Base-by-base conservation (phyloP, 768 basidiomycete genomes). In the Baorangia bicolor region DNA sequence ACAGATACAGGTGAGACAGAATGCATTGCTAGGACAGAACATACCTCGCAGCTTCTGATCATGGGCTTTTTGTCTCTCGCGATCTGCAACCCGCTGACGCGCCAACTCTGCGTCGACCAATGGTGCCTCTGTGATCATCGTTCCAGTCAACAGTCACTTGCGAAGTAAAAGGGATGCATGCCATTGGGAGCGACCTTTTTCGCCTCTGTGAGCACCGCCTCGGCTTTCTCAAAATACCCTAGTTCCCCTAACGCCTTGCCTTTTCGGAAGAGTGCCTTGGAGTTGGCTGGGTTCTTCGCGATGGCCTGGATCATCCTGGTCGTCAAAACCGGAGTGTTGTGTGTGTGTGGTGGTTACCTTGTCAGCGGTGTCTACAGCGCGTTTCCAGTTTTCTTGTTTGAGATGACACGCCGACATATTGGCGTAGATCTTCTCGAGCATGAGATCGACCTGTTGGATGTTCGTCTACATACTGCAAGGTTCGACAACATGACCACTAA, bases 341-440 rank as follows among this genome's bases (percentile, higher is more conserved):
- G 38, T 6, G 9, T 33, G 18, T 11, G 11, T 16, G 11, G 11
- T 30, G 23, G 67, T 16, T 41, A 81, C 90, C 79, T 92, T 88
- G 62, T 92, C 85, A 23, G 92, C 89, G n/a, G 89, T 86, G 61
- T 93, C 89, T 49, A 82, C 68, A 0, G 86, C 87, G 14, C 92
- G 83, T 64, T 84, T 82, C 88, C 88, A 94, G 65, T 91, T 94
- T 44, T 77, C 76, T 47, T 83, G 83, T 71, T 90, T 92, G 64
- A 93, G 73, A 67, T 93, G 89, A 61, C 90, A 91, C 6, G 89
- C 90, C 3, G 86, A 83, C 87, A 90, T 88, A 53, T 94, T 94
- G 4, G 88, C 82, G 59, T 93, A 90, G 43, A 92, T 83, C 74
- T 88, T 93, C 71, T 90, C 90, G 20, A 90, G 69, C 37, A 92